Conservation (phyloP, 805 yeast species). For the Candida odintsovae region DNA sequence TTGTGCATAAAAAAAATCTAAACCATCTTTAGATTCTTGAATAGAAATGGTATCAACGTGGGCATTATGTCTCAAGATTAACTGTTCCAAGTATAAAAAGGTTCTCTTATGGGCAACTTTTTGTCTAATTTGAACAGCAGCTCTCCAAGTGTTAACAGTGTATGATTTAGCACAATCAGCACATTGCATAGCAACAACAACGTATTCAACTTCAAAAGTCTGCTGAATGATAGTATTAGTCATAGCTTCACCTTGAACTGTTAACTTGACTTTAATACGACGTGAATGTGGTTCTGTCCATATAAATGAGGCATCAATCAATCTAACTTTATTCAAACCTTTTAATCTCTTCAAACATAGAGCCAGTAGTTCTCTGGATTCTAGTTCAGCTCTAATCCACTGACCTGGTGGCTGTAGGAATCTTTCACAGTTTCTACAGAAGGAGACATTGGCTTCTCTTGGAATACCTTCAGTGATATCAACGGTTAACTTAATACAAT, state of each 20-base stretch:
- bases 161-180: slow-evolving; percentile 97
- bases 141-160: slow-evolving; percentile 97
- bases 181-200: slow-evolving; percentile 94
- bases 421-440: slow-evolving; percentile 96
- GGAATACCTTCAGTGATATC: slow-evolving; percentile 94
- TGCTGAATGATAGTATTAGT: slow-evolving; percentile 89
- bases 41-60: slow-evolving; percentile 92
- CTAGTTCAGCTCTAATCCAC: slow-evolving; percentile 88
- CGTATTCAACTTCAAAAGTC: slow-evolving; percentile 88
- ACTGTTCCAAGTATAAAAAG: slow-evolving; percentile 89
- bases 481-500: slow-evolving; percentile 89
- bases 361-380: slow-evolving; percentile 89
- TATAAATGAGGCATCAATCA: slow-evolving; percentile 89
- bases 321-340: slow-evolving; percentile 79
- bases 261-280: slow-evolving; percentile 82
- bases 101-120: slow-evolving; percentile 97
- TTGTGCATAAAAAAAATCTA: slow-evolving; percentile 87
- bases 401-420: slow-evolving; percentile 91
- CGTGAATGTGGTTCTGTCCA: slow-evolving; percentile 99
- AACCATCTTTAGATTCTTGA: slow-evolving; percentile 88
- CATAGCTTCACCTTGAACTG: slow-evolving; percentile 97
- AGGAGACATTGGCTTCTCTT: slow-evolving; percentile 87
- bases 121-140: slow-evolving; percentile 95
- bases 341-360: slow-evolving; percentile 81
- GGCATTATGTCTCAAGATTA: slow-evolving; percentile 87